phyloP scores from a whole-genome alignment of 768 basidiomycete genomes.

The Vararia minispora region DNA sequence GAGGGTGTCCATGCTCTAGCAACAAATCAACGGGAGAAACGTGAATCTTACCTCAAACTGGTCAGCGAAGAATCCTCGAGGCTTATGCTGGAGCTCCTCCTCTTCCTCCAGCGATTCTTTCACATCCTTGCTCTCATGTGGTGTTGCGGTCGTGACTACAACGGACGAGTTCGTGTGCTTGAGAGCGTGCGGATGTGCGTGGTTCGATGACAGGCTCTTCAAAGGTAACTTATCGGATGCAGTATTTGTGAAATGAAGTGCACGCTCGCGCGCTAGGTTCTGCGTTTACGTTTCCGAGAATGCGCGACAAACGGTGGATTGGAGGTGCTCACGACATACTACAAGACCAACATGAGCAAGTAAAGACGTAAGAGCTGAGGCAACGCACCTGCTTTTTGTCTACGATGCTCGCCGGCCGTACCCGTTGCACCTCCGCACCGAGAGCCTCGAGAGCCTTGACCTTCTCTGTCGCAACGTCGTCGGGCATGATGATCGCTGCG shows the following conservation, averaged over 20 bases:
- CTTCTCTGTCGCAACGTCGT: conserved; percentile 87
- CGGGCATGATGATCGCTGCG: conserved; percentile 84
- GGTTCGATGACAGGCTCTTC: neutral
- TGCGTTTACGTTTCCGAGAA: conserved; percentile 19
- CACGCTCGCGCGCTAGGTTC: conserved; percentile 83
- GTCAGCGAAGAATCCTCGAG: conserved; percentile 88
- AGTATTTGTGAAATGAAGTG: conserved; percentile 54
- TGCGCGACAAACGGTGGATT: neutral
- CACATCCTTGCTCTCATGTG: conserved; percentile 20
- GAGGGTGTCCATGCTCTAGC: neutral
- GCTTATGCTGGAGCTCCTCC: conserved; percentile 35
- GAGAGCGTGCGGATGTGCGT: conserved; percentile 9
- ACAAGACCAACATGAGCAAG: conserved; percentile 6
- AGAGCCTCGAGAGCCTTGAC: conserved; percentile 72
- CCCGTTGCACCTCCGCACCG: conserved; percentile 83
- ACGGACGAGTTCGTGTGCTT: conserved; percentile 35
- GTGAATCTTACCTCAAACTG: conserved; percentile 66
- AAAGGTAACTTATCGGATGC: conserved; percentile 17
- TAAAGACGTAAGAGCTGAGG: conserved; percentile 12
- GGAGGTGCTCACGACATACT: conserved; percentile 25
- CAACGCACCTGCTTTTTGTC: conserved; percentile 81
- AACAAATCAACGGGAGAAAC: neutral
- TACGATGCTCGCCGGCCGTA: conserved; percentile 91
- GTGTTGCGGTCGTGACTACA: conserved; percentile 41
- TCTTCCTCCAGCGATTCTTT: conserved; percentile 21